These are phyloP conservation scores for Plasmodium malariae DNA, from an alignment of 169 alveolate genomes.

Conservation along the genomic window DNA sequence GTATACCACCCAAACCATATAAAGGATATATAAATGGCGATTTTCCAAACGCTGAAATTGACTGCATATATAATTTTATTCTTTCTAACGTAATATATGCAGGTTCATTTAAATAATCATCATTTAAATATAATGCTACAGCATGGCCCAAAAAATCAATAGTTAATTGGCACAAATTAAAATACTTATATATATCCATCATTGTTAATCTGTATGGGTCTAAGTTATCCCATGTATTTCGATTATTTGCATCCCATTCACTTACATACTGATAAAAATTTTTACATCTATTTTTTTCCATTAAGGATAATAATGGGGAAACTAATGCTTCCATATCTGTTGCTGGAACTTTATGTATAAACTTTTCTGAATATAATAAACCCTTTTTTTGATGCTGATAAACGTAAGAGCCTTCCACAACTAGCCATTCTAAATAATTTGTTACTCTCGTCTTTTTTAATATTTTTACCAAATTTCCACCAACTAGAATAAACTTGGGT, in stretches of 20 bases:
- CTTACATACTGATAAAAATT: slow-evolving; percentile 95
- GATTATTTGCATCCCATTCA: slow-evolving; percentile 89
- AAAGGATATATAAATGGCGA: slow-evolving; percentile 99
- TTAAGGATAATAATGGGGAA: slow-evolving; percentile 96
- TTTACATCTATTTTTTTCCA: slow-evolving; percentile 97
- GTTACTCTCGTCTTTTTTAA: slow-evolving; percentile 96
- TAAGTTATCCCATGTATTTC: slow-evolving; percentile 93
- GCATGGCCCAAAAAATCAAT: slow-evolving; percentile 99
- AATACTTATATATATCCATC: slow-evolving; percentile 91
- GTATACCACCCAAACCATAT: slow-evolving; percentile 98
- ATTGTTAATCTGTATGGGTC: slow-evolving; percentile 90
- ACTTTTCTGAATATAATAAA: slow-evolving; percentile 92
- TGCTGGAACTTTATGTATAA: slow-evolving; percentile 98
- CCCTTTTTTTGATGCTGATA: slow-evolving; percentile 97
- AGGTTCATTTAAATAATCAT: slow-evolving; percentile 93
- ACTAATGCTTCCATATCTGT: slow-evolving; percentile 97
- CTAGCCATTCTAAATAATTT: slow-evolving; percentile 95
- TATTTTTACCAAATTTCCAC: slow-evolving; percentile 97
- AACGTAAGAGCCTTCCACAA: slow-evolving; percentile 98
- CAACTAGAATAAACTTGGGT: slow-evolving; percentile 98
- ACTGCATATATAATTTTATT: slow-evolving; percentile 95
- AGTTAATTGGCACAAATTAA: slow-evolving; percentile 96
- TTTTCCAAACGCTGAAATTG: slow-evolving; percentile 96
- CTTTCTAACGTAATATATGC: slow-evolving; percentile 92
- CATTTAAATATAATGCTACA: slow-evolving; percentile 96